Conservation (phyloP, 2,329 filamentous ascomycete genomes). For the Neopestalotiopsis sp. region DNA sequence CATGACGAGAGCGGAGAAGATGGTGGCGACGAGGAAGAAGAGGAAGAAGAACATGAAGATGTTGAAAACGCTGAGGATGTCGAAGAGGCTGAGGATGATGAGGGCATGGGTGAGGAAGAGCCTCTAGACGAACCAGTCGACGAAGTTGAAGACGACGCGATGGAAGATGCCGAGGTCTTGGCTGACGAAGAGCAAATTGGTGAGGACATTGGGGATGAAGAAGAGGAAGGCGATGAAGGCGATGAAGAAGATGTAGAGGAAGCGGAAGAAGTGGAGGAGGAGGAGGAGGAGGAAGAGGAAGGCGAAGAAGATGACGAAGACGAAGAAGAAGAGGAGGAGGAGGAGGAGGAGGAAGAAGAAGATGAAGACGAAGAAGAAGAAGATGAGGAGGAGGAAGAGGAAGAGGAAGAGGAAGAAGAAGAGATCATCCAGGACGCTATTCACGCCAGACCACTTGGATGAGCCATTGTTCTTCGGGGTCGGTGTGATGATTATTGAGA, state of each 20-base stretch:
- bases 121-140: conserved; percentile 24
- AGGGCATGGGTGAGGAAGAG: conserved; percentile 21
- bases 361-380: neutral
- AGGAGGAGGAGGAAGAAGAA: neutral
- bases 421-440: conserved; percentile 7
- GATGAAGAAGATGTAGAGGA: neutral
- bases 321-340: conserved; percentile 22
- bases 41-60: conserved; percentile 30
- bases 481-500: neutral
- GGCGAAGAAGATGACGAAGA: neutral
- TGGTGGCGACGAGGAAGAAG: conserved; percentile 25
- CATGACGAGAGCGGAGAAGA: conserved; percentile 28
- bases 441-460: neutral
- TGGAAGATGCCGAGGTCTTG: conserved; percentile 12
- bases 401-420: conserved; percentile 6
- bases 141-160: conserved; percentile 1
- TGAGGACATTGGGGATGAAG: conserved; percentile 29
- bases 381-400: neutral
- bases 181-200: conserved; percentile 25
- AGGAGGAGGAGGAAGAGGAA: neutral
- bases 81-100: conserved; percentile 22
- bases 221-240: neutral
- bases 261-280: neutral
- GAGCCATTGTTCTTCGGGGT: neutral
- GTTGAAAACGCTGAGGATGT: conserved; percentile 24